Evolutionary conservation across 108 stramenopile species (phyloP), one percentile per base, ranked within the genome.

Genomic region (Hondaea fermentalgiana): DNA sequence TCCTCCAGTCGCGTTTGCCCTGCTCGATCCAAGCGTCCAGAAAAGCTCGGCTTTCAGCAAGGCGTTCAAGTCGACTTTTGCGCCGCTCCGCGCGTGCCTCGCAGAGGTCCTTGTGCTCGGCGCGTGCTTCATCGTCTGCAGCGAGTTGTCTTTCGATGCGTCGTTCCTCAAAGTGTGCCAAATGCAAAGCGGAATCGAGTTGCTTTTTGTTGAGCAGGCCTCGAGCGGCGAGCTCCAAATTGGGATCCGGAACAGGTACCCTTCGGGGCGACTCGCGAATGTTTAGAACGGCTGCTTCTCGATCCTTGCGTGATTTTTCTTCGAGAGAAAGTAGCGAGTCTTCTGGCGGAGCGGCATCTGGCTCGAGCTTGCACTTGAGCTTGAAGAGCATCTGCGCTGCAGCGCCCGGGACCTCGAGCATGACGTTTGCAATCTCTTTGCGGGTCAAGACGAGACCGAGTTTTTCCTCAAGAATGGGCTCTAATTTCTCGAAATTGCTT

Each of bases 361-460:
- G 76, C 51, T 83, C 76, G 49, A 83, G 76, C 51, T 83, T 47
- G 51, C 76, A 83, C 51, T 83, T 83, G 49, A 83, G 12, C n/a
- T 4, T 53, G 51, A 83, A 83, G 23, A 83, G 28, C 3, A 83
- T 45, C 19, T 12, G 8, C 16, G 76, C 76, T 10, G 76, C 76
- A 6, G 76, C 76, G 51, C 76, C 76, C 12, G 76, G 76, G 1
- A 45, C 49, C 23, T 83, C 17, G 10, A 83, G 51, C n/a, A 83
- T 83, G 14, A 83, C 76, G 17, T 83, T 47, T 1, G 76, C 45
- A 12, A 83, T 25, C 45, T 53, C 49, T 47, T 53, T 47, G 28
- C 49, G 45, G 6, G 19, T 53, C 45, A 83, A 12, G 6, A 16
- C 23, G 23, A 83, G 8, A 6, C 76, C 76, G 6, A 83, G 14